phyloP scores from a whole-genome alignment of 306 rosid species.

The Castanea crenata region DNA sequence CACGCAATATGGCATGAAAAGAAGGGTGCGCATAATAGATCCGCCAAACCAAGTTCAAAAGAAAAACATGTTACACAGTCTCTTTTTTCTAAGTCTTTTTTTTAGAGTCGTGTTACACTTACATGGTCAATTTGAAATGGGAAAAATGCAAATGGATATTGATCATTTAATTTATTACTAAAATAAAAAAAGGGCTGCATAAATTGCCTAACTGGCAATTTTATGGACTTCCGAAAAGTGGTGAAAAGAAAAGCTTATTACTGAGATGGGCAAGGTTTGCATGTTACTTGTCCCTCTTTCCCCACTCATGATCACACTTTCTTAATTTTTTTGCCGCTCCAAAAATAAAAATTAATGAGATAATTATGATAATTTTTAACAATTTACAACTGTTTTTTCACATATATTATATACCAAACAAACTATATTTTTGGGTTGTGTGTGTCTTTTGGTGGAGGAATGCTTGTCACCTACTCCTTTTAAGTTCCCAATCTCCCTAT shows the following conservation, averaged over 20 bases:
- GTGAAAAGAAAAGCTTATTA: conserved; percentile 34
- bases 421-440: conserved; percentile 44
- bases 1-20: conserved; percentile 17
- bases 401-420: not conserved
- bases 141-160: conserved; percentile 24
- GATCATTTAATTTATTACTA: not conserved
- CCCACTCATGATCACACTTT: conserved; percentile 27
- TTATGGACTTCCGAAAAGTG: conserved; percentile 18
- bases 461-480: conserved; percentile 96
- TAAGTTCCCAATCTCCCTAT: conserved; percentile 45
- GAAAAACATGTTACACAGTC: conserved; percentile 14
- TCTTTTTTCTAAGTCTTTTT: too few relatives aligned
- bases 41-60: conserved; percentile 13
- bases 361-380: conserved; percentile 18
- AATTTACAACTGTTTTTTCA: conserved; percentile 24
- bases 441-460: conserved; percentile 82
- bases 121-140: conserved; percentile 9
- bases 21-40: conserved; percentile 1
- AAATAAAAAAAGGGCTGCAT: not conserved
- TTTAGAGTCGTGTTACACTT: conserved; percentile 10
- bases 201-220: not conserved
- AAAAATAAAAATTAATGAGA: conserved; percentile 19
- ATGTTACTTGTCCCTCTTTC: conserved; percentile 43
- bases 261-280: conserved; percentile 55
- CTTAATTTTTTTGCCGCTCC: conserved; percentile 1